phyloP scores from a whole-genome alignment of 345 rosid genomes.

The Gossypium bickii region DNA sequence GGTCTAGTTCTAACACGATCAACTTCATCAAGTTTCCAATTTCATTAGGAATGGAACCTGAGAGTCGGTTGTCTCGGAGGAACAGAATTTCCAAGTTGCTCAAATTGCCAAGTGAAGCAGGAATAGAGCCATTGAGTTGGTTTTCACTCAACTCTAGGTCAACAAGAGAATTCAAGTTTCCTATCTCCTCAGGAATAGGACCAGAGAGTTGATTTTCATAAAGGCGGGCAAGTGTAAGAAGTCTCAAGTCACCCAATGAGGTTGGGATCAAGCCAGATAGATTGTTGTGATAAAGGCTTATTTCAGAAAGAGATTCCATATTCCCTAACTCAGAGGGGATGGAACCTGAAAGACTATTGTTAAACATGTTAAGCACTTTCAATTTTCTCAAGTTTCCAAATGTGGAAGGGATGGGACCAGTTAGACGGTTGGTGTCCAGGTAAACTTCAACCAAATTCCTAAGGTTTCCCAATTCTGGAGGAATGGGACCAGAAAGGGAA shows the following conservation, averaged over 20 bases:
- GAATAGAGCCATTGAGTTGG: neutral
- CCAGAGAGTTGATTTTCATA: conserved; percentile 17
- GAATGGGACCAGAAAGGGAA: neutral
- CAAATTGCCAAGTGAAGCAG: neutral
- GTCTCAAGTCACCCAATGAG: neutral
- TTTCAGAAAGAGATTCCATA: neutral
- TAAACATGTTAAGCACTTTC: neutral
- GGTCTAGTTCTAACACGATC: neutral
- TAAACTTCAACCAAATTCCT: conserved; percentile 8
- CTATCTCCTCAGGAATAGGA: conserved; percentile 13
- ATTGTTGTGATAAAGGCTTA: conserved; percentile 1
- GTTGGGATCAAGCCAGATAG: conserved; percentile 20
- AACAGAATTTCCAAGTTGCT: neutral
- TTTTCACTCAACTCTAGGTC: neutral
- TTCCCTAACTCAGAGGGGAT: conserved; percentile 17
- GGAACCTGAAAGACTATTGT: neutral
- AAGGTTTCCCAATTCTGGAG: too few species aligned
- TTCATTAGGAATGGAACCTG: conserved; percentile 13
- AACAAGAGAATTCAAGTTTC: conserved; percentile 8
- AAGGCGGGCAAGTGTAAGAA: neutral
- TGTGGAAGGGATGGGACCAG: conserved; percentile 21
- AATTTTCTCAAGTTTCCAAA: conserved; percentile 17
- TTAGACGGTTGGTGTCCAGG: conserved; percentile 10
- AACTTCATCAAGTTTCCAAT: neutral
- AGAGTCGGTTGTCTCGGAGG: conserved; percentile 12